These are phyloP conservation scores for Pyrenophora graminea DNA, from an alignment of 2,329 filamentous ascomycete species.

Conservation along the genomic window DNA sequence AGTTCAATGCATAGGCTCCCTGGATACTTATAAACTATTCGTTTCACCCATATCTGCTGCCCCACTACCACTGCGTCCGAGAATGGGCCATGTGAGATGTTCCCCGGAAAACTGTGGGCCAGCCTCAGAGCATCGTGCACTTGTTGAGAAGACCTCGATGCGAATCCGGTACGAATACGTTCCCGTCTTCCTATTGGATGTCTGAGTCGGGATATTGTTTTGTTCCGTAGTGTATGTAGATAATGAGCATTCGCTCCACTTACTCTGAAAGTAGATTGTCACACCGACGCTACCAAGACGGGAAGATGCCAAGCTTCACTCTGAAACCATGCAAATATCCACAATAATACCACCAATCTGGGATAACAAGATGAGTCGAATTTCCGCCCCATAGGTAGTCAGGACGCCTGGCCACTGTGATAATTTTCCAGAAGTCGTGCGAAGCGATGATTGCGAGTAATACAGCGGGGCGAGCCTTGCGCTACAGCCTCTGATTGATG, in stretches of 20 bases:
- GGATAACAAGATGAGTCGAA: constrained; percentile 3
- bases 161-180: not conserved
- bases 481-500: not conserved
- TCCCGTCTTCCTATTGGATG: not conserved
- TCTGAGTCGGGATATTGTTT: not conserved
- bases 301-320: constrained; percentile 6
- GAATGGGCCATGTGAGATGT: not conserved
- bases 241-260: constrained; percentile 1
- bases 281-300: constrained; percentile 8
- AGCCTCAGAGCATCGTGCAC: constrained; percentile 1
- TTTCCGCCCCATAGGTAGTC: constrained; percentile 5
- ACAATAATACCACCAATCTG: constrained; percentile 2
- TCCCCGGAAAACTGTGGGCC: not conserved
- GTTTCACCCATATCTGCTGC: not conserved
- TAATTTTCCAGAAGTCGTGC: constrained; percentile 6
- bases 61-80: not conserved
- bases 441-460: not conserved
- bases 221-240: not conserved
- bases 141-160: not conserved
- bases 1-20: constrained; percentile 1
- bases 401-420: constrained; percentile 8
- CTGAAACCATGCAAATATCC: constrained; percentile 17
- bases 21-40: constrained; percentile 18
- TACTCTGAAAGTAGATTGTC: constrained; percentile 7
- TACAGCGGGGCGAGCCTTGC: not conserved